Evolutionary conservation across 139 green algal species (phyloP).

Genomic region (Yamagishiella unicocca): DNA sequence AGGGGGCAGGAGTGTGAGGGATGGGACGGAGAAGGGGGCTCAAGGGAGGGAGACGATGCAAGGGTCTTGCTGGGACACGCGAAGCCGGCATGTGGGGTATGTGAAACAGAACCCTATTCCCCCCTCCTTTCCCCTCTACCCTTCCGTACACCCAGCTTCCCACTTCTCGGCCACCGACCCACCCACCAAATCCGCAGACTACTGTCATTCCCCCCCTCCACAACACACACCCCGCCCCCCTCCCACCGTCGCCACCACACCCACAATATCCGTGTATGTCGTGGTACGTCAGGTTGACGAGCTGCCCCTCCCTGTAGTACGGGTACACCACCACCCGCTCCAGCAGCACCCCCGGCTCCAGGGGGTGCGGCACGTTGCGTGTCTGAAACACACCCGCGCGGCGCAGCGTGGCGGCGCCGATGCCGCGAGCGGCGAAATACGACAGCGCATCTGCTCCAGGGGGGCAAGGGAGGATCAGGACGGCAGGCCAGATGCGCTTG

Average conservation of each 20-base stretch:
- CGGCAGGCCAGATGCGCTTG: neutral
- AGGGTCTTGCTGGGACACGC: too few relatives aligned
- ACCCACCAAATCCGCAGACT: neutral
- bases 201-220: neutral
- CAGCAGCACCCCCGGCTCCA: neutral
- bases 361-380: neutral
- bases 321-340: slow-evolving; percentile 36
- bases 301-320: neutral
- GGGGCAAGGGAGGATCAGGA: neutral
- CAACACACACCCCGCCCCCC: neutral
- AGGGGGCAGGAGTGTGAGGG: too few relatives aligned
- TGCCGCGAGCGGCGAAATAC: slow-evolving; percentile 17
- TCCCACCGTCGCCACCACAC: neutral
- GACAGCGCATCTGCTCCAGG: neutral
- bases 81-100: too few relatives aligned
- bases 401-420: slow-evolving; percentile 3
- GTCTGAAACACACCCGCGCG: slow-evolving; percentile 15
- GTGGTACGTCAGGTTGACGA: slow-evolving; percentile 23
- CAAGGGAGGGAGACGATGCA: too few relatives aligned
- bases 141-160: neutral
- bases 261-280: slow-evolving; percentile 11
- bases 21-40: too few relatives aligned
- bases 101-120: too few relatives aligned
- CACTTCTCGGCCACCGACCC: too few relatives aligned
- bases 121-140: too few relatives aligned